These are phyloP conservation scores for Lepidium sativum DNA, from an alignment of 345 rosid genomes.

Conservation along the genomic window DNA sequence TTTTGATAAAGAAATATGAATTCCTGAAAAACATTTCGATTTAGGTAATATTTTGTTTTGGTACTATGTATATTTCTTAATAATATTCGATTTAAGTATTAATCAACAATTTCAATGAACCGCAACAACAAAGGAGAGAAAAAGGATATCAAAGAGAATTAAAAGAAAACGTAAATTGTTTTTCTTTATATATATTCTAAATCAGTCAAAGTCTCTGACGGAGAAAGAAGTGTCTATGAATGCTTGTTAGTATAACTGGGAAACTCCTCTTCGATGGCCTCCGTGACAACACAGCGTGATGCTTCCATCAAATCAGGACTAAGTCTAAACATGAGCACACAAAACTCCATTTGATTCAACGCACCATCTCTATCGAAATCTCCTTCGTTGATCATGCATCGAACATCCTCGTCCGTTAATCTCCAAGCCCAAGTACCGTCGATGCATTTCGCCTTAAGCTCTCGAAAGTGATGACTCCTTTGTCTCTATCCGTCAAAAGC, in stretches of 20 bases:
- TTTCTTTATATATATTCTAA: not conserved
- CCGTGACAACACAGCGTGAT: constrained; percentile 48
- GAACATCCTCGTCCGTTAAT: constrained; percentile 64
- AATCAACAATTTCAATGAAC: not conserved
- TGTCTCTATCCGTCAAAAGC: constrained; percentile 53
- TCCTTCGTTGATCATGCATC: constrained; percentile 62
- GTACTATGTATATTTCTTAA: too few relatives aligned
- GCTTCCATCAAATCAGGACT: constrained; percentile 85
- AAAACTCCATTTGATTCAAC: constrained; percentile 84
- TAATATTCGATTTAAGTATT: too few relatives aligned
- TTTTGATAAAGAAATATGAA: too few relatives aligned
- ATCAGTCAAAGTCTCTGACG: too few relatives aligned
- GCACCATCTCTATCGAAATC: constrained; percentile 72
- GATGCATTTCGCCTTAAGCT: constrained; percentile 56
- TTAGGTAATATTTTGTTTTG: too few relatives aligned
- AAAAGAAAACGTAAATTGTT: not conserved
- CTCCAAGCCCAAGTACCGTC: constrained; percentile 56
- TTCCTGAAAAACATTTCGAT: too few relatives aligned
- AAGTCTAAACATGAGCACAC: constrained; percentile 83
- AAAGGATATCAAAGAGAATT: not conserved
- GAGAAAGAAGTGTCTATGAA: constrained; percentile 4
- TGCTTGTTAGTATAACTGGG: constrained; percentile 1
- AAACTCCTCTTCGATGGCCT: constrained; percentile 51
- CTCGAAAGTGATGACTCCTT: constrained; percentile 66
- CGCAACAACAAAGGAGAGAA: not conserved